Base-by-base conservation (phyloP, 2,329 filamentous ascomycete species). In the Ophiostoma sp. region DNA sequence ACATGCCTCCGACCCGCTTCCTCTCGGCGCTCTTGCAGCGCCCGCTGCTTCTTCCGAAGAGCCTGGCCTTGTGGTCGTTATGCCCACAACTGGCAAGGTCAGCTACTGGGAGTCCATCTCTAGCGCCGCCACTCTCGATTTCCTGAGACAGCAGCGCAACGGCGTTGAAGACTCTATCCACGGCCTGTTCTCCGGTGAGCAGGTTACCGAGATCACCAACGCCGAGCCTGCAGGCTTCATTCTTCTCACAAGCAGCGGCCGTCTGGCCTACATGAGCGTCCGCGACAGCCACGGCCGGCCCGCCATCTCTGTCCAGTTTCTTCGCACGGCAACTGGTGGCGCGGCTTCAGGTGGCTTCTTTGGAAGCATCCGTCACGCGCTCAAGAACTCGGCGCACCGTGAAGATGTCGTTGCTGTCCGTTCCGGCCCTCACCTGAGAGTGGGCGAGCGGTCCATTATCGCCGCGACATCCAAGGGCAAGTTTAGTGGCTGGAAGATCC, bases 31-130 rank as follows among this genome's bases (percentile, higher is more conserved):
- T 23, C 85, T 99, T 68, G 89, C 97, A 7, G 90, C 91, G 0
- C 89, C 91, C 67, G 91, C 92, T 5, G 89, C 91, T 13, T 89
- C 89, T 4, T 88, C 87, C n/a, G 87, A 88, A 67, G 91, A 96
- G 75, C 90, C 94, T 44, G 95, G 95, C 2, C 84, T 99, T 52
- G 87, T 99, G 36, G 86, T 97, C 52, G 85, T 98, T 52, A 92
- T 94, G 81, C 91, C 94, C 15, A 87, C 87, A 23, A 93, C 85
- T 67, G 95, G 95, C 68, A 94, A 90, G 78, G 88, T 98, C 68
- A 89, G 92, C 64, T 98, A 95, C 79, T 98, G 95, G 93, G 95
- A 98, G 78, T 96, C 93, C 54, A 91, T 98, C 73, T 93, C 94
- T 70, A 93, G 89, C 78, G 93, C 93, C 11, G 91, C 93, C 54